These are phyloP conservation scores for Hypericum androsaemum DNA, from an alignment of 345 rosid species.

Conservation along the genomic window DNA sequence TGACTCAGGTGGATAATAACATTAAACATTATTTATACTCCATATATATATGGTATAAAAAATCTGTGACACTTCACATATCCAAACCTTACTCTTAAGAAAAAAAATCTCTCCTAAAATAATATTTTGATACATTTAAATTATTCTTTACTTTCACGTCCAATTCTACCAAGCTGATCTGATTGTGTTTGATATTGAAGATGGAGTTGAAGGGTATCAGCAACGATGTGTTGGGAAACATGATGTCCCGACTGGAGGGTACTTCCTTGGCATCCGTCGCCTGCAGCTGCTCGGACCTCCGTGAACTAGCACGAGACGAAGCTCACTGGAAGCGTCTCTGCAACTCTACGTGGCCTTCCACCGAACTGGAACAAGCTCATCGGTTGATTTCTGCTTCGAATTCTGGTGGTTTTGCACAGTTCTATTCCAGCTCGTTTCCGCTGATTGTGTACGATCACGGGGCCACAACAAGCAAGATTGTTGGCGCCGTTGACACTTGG, in stretches of 20 bases:
- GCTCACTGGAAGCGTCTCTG: conserved; percentile 18
- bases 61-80: too few relatives aligned
- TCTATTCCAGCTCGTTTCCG: conserved; percentile 29
- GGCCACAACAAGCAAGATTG: not conserved
- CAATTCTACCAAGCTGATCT: too few relatives aligned
- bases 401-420: conserved; percentile 13
- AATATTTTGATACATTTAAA: too few relatives aligned
- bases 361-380: conserved; percentile 14
- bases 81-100: too few relatives aligned
- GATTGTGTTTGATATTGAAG: too few relatives aligned
- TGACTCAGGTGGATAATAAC: too few relatives aligned
- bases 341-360: conserved; percentile 34
- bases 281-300: conserved; percentile 23
- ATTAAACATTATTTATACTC: too few relatives aligned
- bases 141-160: too few relatives aligned
- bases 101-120: too few relatives aligned
- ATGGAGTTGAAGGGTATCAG: conserved; percentile 18
- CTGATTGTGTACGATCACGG: conserved; percentile 8
- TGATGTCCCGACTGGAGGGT: conserved; percentile 25
- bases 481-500: not conserved
- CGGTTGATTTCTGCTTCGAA: not conserved
- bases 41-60: too few relatives aligned
- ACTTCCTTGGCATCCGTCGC: conserved; percentile 24
- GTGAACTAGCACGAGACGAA: conserved; percentile 15
- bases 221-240: conserved; percentile 18